These are phyloP conservation scores for Kwoniella botswanensis DNA, from an alignment of 768 basidiomycete species.

Conservation along the genomic window DNA sequence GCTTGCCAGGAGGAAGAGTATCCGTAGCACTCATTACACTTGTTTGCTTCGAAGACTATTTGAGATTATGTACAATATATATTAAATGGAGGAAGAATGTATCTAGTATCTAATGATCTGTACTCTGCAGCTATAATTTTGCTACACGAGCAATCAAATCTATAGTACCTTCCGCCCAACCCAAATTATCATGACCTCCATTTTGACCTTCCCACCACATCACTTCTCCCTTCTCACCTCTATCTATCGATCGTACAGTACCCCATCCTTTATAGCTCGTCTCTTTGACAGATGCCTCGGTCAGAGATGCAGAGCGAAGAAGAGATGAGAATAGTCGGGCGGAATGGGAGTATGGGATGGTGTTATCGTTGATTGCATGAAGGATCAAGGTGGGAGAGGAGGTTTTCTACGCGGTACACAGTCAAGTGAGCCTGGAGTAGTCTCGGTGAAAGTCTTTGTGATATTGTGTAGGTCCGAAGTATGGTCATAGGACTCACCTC, in stretches of 20 bases:
- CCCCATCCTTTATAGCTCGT: constrained; percentile 43
- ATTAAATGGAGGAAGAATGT: not conserved
- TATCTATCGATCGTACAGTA: constrained; percentile 25
- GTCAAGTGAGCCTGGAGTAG: constrained; percentile 65
- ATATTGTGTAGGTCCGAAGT: too few relatives aligned
- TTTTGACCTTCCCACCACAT: constrained; percentile 48
- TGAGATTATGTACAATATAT: not conserved
- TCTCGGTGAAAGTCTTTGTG: not conserved
- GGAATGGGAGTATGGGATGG: constrained; percentile 75
- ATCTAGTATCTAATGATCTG: not conserved
- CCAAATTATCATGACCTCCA: constrained; percentile 53
- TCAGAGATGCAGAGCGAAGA: not conserved
- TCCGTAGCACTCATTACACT: not conserved
- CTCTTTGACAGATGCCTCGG: not conserved
- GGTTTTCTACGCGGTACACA: constrained; percentile 70
- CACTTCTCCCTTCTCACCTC: constrained; percentile 31
- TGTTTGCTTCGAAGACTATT: too few relatives aligned
- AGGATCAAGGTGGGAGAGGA: constrained; percentile 72
- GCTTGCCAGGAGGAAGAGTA: not conserved
- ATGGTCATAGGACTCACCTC: constrained; percentile 16
- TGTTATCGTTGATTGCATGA: constrained; percentile 75
- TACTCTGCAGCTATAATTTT: constrained; percentile 6
- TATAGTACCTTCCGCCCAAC: constrained; percentile 49
- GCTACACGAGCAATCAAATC: constrained; percentile 48
- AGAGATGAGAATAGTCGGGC: constrained; percentile 71